Evolutionary conservation across 768 basidiomycete species (phyloP), one percentile per base, ranked within the genome.

Genomic region (Rhizopogon rudus): DNA sequence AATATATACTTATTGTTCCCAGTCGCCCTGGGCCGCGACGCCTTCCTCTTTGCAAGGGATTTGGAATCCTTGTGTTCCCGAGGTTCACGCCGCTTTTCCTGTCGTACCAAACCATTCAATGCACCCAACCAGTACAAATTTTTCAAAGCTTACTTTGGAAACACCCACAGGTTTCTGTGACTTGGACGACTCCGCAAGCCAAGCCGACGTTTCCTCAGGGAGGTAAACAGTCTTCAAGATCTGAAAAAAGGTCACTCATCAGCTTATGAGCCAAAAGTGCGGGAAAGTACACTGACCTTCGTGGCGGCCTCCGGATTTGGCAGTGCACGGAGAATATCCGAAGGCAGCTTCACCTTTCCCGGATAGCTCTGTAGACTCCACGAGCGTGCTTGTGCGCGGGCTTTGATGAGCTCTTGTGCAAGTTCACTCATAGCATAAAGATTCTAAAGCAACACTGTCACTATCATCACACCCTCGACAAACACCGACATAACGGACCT

Each of bases 391-490:
- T 82, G 74, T 0, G 81, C 79, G n/a, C 81, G 80, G 1, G 77
- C 71, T 63, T 86, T 88, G 69, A 98, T 87, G 35, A 97, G 73
- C 61, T 91, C 83, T 70, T 97, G 92, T 0, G 96, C 87, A 7
- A 98, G 77, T 62, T 99, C 97, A 60, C 89, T 85, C 55, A 92
- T 76, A 8, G 84, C 78, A 65, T 97, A 98, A 40, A 99, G 75
- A 67, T 92, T 90, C 95, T 97, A 61, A 33, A 42, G 22, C 44
- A 5, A 39, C 22, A 33, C 12, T 35, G 25, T 35, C 43, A 33
- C 10, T 55, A 39, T 39, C 8, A 40, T 8, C 9, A 20, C 14
- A 20, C 7, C 3, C n/a, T 22, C 17, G 14, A 44, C 16, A 25
- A 13, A 20, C 6, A 55, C 35, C 44, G 53, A 54, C 5, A n/a